These are phyloP conservation scores for Themeda triandra DNA, from an alignment of 176 grass and related monocot genomes.

Conservation along the genomic window DNA sequence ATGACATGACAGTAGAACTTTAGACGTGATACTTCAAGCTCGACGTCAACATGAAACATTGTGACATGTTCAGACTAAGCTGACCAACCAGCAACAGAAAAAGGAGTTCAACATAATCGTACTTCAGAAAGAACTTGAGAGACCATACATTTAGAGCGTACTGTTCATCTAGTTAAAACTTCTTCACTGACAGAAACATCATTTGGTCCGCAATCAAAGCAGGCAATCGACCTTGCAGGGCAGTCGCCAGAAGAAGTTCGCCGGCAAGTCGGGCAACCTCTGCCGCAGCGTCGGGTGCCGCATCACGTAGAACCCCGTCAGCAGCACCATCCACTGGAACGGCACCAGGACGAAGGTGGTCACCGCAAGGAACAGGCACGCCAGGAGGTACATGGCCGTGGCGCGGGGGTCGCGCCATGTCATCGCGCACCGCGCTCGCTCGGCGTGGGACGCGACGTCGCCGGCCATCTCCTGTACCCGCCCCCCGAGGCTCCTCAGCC, in stretches of 20 bases:
- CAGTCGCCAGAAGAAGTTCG: constrained; percentile 64
- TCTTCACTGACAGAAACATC: too few relatives aligned
- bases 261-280: constrained; percentile 48
- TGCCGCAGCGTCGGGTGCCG: constrained; percentile 64
- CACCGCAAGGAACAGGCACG: constrained; percentile 45
- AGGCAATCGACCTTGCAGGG: constrained; percentile 74
- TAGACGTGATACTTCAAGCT: too few relatives aligned
- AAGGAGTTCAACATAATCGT: too few relatives aligned
- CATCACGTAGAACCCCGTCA: constrained; percentile 64
- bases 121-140: too few relatives aligned
- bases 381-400: constrained; percentile 52
- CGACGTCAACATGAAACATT: too few relatives aligned
- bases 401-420: constrained; percentile 68
- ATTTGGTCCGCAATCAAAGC: constrained; percentile 18
- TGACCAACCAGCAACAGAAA: too few relatives aligned
- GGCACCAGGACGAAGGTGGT: constrained; percentile 41
- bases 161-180: too few relatives aligned
- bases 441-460: constrained; percentile 56
- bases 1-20: too few relatives aligned
- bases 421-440: constrained; percentile 49
- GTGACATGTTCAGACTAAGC: too few relatives aligned
- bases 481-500: constrained; percentile 58
- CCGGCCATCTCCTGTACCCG: constrained; percentile 78
- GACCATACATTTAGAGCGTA: too few relatives aligned
- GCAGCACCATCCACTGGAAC: constrained; percentile 58